These are phyloP conservation scores for Aspergillus kassunensis DNA, from an alignment of 495 filamentous ascomycete genomes.

Conservation along the genomic window DNA sequence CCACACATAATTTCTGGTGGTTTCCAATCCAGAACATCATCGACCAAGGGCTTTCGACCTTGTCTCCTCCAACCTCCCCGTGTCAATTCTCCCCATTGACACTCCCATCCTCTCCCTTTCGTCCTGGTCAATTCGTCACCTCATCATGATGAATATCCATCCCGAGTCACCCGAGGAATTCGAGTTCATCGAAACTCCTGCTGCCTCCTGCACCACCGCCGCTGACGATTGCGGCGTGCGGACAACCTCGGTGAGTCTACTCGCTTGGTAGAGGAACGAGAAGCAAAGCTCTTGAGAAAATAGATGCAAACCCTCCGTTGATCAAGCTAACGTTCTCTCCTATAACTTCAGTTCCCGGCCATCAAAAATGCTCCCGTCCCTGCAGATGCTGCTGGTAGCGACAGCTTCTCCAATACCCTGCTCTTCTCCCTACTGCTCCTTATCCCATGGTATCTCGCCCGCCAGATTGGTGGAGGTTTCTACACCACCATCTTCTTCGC, in stretches of 20 bases:
- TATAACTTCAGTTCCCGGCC: conserved; percentile 46
- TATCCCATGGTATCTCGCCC: conserved; percentile 51
- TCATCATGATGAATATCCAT: conserved; percentile 43
- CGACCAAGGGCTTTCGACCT: conserved; percentile 14
- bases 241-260: conserved; percentile 50
- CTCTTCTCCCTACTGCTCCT: conserved; percentile 47
- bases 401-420: conserved; percentile 53
- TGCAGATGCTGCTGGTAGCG: conserved; percentile 53
- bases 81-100: conserved; percentile 9
- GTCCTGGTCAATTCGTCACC: conserved; percentile 20
- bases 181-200: conserved; percentile 64
- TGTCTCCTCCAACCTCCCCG: conserved; percentile 18
- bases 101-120: conserved; percentile 2
- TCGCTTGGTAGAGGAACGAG: neutral
- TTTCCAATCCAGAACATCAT: neutral
- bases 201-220: conserved; percentile 45
- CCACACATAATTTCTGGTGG: conserved; percentile 7
- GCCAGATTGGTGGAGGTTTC: conserved; percentile 51
- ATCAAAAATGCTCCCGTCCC: conserved; percentile 63
- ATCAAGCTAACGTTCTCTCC: neutral
- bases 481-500: conserved; percentile 56
- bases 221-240: conserved; percentile 52
- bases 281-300: neutral
- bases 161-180: conserved; percentile 59
- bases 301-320: neutral